A percentile compares a stretch with the other conserved stretches of the same genome.
Conservation (phyloP, 2,329 filamentous ascomycete species). For the Fusarium aywerte region DNA sequence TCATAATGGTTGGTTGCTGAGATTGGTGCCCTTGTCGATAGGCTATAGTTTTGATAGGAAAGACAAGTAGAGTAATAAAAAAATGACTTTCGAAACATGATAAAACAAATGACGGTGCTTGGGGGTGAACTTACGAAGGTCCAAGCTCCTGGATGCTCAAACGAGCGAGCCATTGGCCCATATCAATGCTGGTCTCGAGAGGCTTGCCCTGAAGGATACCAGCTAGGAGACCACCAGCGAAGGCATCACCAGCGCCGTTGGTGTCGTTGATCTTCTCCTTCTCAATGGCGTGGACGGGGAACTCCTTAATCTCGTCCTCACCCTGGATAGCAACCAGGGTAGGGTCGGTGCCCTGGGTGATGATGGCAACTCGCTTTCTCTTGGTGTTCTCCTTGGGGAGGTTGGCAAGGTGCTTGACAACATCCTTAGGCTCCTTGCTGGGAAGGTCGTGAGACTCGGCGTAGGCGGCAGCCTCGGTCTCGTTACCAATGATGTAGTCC, state of each 20-base stretch:
- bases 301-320: conserved; percentile 76
- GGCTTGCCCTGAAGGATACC: conserved; percentile 87
- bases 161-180: conserved; percentile 96
- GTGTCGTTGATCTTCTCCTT: conserved; percentile 89
- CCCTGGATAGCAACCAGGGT: conserved; percentile 85
- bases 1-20: conserved; percentile 13
- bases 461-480: conserved; percentile 91
- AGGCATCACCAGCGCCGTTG: conserved; percentile 96
- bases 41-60: conserved; percentile 28
- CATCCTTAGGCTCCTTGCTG: conserved; percentile 82
- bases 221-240: conserved; percentile 92
- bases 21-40: conserved; percentile 28
- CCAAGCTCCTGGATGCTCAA: conserved; percentile 95
- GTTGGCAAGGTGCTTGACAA: conserved; percentile 85
- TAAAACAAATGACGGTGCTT: conserved; percentile 17
- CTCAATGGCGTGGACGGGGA: conserved; percentile 82
- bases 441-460: conserved; percentile 81
- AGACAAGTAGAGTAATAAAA: conserved; percentile 37
- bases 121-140: conserved; percentile 79
- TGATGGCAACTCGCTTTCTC: conserved; percentile 85
- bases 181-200: conserved; percentile 82
- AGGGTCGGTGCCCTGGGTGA: conserved; percentile 94
- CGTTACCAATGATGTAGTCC: conserved; percentile 96
- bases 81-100: conserved; percentile 10
- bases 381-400: conserved; percentile 91